phyloP scores from a whole-genome alignment of 805 yeast species.

The Hemisphaericaspora nanyangensis region DNA sequence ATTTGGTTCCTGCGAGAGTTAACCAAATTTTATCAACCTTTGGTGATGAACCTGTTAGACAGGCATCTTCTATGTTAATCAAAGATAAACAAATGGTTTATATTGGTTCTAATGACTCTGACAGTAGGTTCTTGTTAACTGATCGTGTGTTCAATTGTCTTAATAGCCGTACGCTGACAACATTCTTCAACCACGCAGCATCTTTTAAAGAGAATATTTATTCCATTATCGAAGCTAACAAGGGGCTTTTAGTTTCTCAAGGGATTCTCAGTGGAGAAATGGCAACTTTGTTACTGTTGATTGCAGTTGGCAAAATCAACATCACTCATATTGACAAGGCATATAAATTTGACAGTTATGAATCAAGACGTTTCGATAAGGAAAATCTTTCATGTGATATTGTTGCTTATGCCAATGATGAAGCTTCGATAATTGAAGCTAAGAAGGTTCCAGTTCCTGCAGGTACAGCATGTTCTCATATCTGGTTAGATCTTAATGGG shows the following conservation, averaged over 20 bases:
- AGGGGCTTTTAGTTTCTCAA: constrained; percentile 53
- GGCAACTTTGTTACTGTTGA: constrained; percentile 54
- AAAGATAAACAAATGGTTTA: constrained; percentile 54
- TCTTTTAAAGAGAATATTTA: constrained; percentile 42
- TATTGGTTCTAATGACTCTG: constrained; percentile 32
- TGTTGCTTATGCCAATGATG: constrained; percentile 23
- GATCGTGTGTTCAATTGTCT: constrained; percentile 42
- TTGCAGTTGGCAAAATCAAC: constrained; percentile 39
- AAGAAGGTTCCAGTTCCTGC: constrained; percentile 45
- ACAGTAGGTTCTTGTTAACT: constrained; percentile 52
- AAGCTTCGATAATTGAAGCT: constrained; percentile 5
- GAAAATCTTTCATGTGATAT: constrained; percentile 64
- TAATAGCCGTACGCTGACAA: constrained; percentile 3
- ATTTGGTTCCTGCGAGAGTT: constrained; percentile 45
- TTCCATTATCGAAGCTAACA: constrained; percentile 38
- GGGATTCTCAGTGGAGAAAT: constrained; percentile 61
- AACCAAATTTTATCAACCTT: constrained; percentile 41
- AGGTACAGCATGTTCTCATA: constrained; percentile 57
- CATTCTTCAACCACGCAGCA: constrained; percentile 43
- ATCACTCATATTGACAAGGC: constrained; percentile 55
- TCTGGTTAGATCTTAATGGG: constrained; percentile 73
- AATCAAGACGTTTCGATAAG: constrained; percentile 71
- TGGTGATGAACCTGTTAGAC: constrained; percentile 38
- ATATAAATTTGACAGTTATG: constrained; percentile 58
- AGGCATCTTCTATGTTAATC: constrained; percentile 50